Base-by-base conservation (phyloP, 164 flowering plant genomes). In the Berberis thunbergii region DNA sequence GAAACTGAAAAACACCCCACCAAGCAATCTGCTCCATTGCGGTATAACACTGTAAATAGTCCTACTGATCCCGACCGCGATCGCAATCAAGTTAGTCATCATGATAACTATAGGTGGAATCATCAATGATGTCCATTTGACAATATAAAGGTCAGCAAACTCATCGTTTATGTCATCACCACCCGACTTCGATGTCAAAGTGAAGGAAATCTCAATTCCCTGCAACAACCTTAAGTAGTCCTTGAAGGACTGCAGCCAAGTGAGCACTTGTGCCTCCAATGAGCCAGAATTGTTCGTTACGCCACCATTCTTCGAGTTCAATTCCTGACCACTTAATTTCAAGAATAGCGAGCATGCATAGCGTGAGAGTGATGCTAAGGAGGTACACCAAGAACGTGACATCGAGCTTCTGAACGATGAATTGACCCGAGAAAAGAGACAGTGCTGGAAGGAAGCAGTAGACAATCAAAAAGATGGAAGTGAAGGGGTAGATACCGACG, bases 191-290 rank as follows among this genome's bases (percentile, higher is more conserved):
- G 97, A 82, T 38, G 97, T 90, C 64, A 90, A 49, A 0, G 91
- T 87, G 76, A 90, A 90, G 1, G 97, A 90, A 50, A 90, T 88
- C 59, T 90, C 92, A 63, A 90, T 85, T 42, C 97, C n/a, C 95
- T 1, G 90, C 97, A 54, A 90, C 45, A 46, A 90, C 92, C 59
- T 91, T 91, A 11, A 91, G 79, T 8, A 91, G 79, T 0, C 96
- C 97, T 57, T 91, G 97, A 26, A 91, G 72, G 13, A 91, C 97
- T 3, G 97, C 97, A 12, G 87, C 94, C 39, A 88, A 76, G 65
- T 91, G 97, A 5, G 97, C 91, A 67, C 96, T 88, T 8, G 96
- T 88, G 54, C 97, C 97, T 49, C 91, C 93, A 41, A 91, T 91
- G 8, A 91, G 64, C 97, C 97, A 90, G 64, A 90, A 89, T 74